These are phyloP conservation scores for Apophysomyces ossiformis DNA, from an alignment of 371 early-diverging fungal genomes.

Conservation along the genomic window DNA sequence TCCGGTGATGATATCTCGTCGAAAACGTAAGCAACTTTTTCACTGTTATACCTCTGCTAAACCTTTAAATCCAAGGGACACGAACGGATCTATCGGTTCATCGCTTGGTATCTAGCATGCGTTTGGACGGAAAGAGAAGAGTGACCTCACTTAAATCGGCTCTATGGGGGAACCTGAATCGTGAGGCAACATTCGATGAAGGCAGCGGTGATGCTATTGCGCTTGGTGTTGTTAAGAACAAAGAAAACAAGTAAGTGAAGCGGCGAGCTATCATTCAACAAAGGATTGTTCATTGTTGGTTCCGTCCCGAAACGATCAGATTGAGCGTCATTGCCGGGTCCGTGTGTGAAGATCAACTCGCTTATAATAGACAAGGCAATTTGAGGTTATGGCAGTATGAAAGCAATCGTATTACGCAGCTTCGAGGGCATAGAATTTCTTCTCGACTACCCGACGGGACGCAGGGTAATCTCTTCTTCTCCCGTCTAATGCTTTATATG, in stretches of 20 bases:
- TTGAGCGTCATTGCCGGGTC: slow-evolving; percentile 31
- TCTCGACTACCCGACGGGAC: background rate
- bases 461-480: slow-evolving; percentile 12
- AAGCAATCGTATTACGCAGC: slow-evolving; percentile 7
- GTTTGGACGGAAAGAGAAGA: slow-evolving; percentile 11
- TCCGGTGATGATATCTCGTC: slow-evolving; percentile 25
- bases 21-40: slow-evolving; percentile 17
- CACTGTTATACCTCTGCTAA: background rate
- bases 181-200: slow-evolving; percentile 27
- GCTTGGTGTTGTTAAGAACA: slow-evolving; percentile 18
- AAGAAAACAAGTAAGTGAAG: slow-evolving; percentile 16
- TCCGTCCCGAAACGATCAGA: slow-evolving; percentile 8
- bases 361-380: slow-evolving; percentile 49
- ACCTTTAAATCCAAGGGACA: background rate
- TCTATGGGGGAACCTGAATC: slow-evolving; percentile 26
- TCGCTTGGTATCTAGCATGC: slow-evolving; percentile 7
- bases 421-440: slow-evolving; percentile 32
- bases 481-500: background rate
- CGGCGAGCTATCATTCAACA: background rate
- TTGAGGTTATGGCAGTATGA: slow-evolving; percentile 36
- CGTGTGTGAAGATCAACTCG: slow-evolving; percentile 41
- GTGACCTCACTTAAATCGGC: slow-evolving; percentile 2
- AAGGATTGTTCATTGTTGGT: background rate
- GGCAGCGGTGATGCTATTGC: slow-evolving; percentile 49
- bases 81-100: background rate